phyloP scores from a whole-genome alignment of 176 grass and related monocot species.

The Cymbopogon citratus region DNA sequence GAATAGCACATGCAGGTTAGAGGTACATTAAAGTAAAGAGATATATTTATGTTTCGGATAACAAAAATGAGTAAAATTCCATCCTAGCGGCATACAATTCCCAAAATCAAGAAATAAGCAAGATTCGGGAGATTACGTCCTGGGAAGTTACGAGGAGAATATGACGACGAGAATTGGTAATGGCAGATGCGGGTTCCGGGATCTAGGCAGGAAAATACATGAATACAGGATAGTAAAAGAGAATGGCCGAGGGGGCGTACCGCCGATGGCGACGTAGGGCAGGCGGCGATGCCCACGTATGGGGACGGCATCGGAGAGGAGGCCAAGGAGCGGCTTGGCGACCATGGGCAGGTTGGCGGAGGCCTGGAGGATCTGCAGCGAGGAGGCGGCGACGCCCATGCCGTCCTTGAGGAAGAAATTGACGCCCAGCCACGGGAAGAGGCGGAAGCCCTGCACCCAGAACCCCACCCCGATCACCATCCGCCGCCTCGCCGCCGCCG shows the following conservation, averaged over 20 bases:
- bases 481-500: constrained; percentile 39
- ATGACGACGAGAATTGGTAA: background rate
- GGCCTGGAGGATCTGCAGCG: constrained; percentile 88
- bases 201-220: constrained; percentile 31
- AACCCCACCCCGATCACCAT: constrained; percentile 75
- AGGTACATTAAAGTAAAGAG: background rate
- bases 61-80: background rate
- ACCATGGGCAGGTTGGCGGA: constrained; percentile 93
- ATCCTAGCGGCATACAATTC: background rate
- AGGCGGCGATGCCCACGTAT: constrained; percentile 68
- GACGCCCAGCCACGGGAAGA: constrained; percentile 85
- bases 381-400: constrained; percentile 63
- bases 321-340: constrained; percentile 76
- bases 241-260: constrained; percentile 24
- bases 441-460: constrained; percentile 90
- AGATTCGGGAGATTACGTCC: background rate
- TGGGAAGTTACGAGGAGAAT: background rate
- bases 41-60: background rate
- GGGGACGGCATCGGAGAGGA: constrained; percentile 82
- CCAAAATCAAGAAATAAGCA: background rate
- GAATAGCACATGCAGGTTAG: background rate
- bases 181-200: background rate
- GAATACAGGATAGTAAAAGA: background rate
- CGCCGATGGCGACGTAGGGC: constrained; percentile 89
- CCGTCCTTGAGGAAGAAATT: constrained; percentile 96